Percentiles rank a stretch among this genome's conserved stretches.
Conservation (phyloP, 495 filamentous ascomycete genomes). For the Umbilicaria muhlenbergii region DNA sequence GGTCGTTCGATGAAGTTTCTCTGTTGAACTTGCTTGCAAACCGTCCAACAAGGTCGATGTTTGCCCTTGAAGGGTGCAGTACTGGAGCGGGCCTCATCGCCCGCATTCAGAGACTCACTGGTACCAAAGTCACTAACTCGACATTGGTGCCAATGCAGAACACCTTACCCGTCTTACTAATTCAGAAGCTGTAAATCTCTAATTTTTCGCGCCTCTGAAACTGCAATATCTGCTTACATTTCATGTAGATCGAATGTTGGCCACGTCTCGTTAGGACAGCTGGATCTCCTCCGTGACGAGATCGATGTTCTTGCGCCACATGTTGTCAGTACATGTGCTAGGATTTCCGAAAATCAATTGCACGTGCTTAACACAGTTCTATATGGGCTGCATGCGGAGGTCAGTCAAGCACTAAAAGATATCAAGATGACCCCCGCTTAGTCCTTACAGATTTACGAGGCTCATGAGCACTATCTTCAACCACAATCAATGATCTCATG, state of each 20-base stretch:
- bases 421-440: too few relatives aligned
- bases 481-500: too few relatives aligned
- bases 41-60: constrained; percentile 5
- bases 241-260: constrained; percentile 5
- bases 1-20: neutral
- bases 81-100: neutral
- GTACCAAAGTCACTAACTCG: neutral
- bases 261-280: constrained; percentile 13
- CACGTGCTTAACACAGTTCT: constrained; percentile 7
- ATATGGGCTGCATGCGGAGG: neutral
- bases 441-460: too few relatives aligned
- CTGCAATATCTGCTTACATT: neutral
- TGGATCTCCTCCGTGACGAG: constrained; percentile 15
- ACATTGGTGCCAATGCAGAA: constrained; percentile 5
- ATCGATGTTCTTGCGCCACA: constrained; percentile 15
- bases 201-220: neutral
- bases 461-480: too few relatives aligned
- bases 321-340: constrained; percentile 10
- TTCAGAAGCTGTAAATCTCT: constrained; percentile 5
- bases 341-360: constrained; percentile 14
- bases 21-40: constrained; percentile 5
- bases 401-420: neutral
- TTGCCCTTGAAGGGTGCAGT: neutral
- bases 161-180: constrained; percentile 4
- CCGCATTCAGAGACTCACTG: constrained; percentile 1